Base-by-base conservation (phyloP, 129 eudicot genomes). In the Flaveria sonorensis region DNA sequence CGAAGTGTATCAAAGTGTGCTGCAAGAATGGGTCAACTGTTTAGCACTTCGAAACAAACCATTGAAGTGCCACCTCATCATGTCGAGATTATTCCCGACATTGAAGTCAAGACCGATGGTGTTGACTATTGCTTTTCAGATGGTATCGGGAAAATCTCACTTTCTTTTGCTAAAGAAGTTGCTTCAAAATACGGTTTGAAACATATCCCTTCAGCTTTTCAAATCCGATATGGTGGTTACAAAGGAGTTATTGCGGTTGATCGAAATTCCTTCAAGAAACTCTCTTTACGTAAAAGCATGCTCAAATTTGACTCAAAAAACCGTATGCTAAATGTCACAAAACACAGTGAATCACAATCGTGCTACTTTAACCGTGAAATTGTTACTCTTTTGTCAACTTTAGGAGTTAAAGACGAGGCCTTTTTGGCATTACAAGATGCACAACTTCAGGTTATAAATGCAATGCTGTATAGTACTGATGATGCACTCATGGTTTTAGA, bases 1-100 rank as follows among this genome's bases (percentile, higher is more conserved):
- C 89, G 93, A 6, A 94, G 92, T 30, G 81, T 94, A 32, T 91
- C 99, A 4, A 94, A 94, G 76, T 94, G 97, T 83, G 97, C 99
- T 18, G 99, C 99, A 0, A 86, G 99, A 74, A 94, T 94, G 99
- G 99, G 99, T 10, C 99, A 94, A 26, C 47, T 94, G 73, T 94
- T 94, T 42, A 94, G 99, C 71, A 81, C 99, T 51, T 94, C 99
- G 4, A 76, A 24, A 55, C 99, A 91, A 68, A 89, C 96, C 10
- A n/a, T 86, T 19, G 88, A 91, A 68, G 96, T 94, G 48, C 79
- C 68, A 32, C 75, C 85, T 11, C 88, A 84, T 53, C 87, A 89
- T 23, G 86, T 94, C 7, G 92, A 94, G 73, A 73, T 85, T 26
- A 91, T 94, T 62, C 97, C 97, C 9, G 99, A 91, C 63, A 73